These are phyloP conservation scores for Malbranchea cinnamomea DNA, from an alignment of 2,329 filamentous ascomycete genomes.

Conservation along the genomic window DNA sequence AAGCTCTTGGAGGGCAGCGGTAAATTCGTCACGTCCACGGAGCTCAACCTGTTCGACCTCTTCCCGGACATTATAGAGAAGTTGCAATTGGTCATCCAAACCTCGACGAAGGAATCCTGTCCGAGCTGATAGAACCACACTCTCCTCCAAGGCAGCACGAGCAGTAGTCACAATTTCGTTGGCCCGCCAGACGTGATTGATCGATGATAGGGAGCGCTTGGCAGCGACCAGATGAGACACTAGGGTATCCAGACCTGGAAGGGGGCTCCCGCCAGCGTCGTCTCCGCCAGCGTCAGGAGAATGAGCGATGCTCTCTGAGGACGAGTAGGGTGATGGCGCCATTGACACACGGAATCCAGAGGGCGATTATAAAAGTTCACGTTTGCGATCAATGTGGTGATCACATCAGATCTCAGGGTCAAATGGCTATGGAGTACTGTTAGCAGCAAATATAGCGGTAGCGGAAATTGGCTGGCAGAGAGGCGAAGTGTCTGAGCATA, in stretches of 20 bases:
- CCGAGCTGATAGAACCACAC: conserved; percentile 55
- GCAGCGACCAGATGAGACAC: conserved; percentile 73
- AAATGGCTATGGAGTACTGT: no score
- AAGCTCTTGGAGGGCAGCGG: conserved; percentile 37
- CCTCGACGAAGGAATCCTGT: conserved; percentile 52
- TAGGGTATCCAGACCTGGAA: conserved; percentile 51
- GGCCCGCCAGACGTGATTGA: conserved; percentile 67
- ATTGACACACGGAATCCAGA: no score
- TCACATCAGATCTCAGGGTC: no score
- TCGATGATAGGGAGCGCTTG: conserved; percentile 74
- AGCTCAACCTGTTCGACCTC: conserved; percentile 30
- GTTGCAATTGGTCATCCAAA: conserved; percentile 36
- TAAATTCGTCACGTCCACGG: conserved; percentile 29
- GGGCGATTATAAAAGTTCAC: no score
- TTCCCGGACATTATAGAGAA: conserved; percentile 28
- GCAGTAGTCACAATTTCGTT: conserved; percentile 72
- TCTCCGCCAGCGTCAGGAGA: no score
- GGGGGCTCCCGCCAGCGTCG: no score
- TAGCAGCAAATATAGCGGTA: no score
- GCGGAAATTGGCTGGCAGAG: no score
- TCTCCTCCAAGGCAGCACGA: conserved; percentile 61
- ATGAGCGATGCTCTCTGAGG: no score
- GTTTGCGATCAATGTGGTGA: no score
- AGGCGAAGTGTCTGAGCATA: no score
- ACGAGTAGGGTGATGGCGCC: no score